These are phyloP conservation scores for Combretum micranthum DNA, from an alignment of 345 rosid species.

Conservation along the genomic window DNA sequence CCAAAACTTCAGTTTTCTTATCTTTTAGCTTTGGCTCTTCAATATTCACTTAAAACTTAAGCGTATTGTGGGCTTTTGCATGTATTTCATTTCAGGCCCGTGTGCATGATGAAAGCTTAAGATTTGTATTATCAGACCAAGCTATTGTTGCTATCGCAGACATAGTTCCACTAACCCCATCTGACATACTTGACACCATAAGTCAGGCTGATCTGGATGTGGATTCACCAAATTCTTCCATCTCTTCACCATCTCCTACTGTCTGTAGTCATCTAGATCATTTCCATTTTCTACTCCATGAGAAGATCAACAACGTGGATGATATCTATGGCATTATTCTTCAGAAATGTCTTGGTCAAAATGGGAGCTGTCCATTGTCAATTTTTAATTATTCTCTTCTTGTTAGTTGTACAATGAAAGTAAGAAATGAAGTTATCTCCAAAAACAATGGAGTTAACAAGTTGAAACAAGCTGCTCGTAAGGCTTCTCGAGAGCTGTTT, in stretches of 20 bases:
- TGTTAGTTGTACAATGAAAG: slow-evolving; percentile 40
- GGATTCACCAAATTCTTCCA: slow-evolving; percentile 37
- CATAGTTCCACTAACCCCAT: slow-evolving; percentile 33
- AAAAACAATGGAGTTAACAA: slow-evolving; percentile 48
- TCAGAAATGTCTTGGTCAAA: slow-evolving; percentile 62
- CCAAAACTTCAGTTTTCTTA: neutral
- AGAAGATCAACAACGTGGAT: slow-evolving; percentile 33
- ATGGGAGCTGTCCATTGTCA: slow-evolving; percentile 71
- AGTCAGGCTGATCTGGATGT: slow-evolving; percentile 49
- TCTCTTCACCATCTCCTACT: slow-evolving; percentile 53
- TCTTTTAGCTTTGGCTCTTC: neutral
- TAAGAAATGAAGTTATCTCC: slow-evolving; percentile 25
- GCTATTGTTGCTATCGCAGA: slow-evolving; percentile 62
- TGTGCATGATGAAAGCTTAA: slow-evolving; percentile 86
- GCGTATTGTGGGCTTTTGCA: neutral
- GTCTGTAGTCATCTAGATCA: slow-evolving; percentile 69
- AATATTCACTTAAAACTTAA: no score
- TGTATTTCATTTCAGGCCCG: slow-evolving; percentile 58
- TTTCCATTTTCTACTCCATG: slow-evolving; percentile 33
- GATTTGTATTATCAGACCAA: slow-evolving; percentile 75
- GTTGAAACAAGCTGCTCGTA: slow-evolving; percentile 47
- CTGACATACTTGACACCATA: slow-evolving; percentile 39
- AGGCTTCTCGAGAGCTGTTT: slow-evolving; percentile 72
- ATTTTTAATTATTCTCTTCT: slow-evolving; percentile 65
- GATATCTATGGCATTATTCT: slow-evolving; percentile 40